Conservation (phyloP, 805 yeast genomes). For the Ogataea corticis region DNA sequence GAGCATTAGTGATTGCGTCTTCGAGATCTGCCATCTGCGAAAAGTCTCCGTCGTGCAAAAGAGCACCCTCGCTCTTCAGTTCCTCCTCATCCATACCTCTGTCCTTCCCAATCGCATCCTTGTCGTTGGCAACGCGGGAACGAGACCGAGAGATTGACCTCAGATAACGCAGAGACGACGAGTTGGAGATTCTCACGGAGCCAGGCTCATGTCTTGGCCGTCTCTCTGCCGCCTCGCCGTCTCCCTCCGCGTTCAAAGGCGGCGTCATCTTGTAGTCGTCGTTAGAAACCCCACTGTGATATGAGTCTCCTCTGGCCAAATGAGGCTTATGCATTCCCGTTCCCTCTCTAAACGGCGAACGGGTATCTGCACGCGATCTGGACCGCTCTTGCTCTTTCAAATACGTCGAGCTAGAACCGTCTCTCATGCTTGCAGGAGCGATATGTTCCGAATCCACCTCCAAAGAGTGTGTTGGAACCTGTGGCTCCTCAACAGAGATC, state of each 20-base stretch:
- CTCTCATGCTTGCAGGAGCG: conserved; percentile 48
- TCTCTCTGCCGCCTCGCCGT: conserved; percentile 36
- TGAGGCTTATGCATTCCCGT: conserved; percentile 50
- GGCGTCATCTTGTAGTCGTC: conserved; percentile 37
- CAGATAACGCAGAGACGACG: conserved; percentile 53
- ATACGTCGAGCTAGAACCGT: conserved; percentile 40
- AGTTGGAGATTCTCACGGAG: conserved; percentile 24
- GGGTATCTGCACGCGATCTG: conserved; percentile 18
- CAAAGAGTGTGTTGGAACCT: conserved; percentile 36
- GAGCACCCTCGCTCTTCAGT: conserved; percentile 57
- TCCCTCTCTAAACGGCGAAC: conserved; percentile 30
- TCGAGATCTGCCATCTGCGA: conserved; percentile 49
- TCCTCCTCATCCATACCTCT: conserved; percentile 35
- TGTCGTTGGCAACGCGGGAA: conserved; percentile 46
- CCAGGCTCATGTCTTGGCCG: conserved; percentile 40
- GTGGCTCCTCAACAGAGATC: conserved; percentile 20
- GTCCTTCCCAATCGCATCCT: conserved; percentile 33
- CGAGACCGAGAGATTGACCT: conserved; percentile 68
- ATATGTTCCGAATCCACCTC: conserved; percentile 40
- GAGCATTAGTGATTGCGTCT: conserved; percentile 49
- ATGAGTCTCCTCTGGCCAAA: conserved; percentile 77
- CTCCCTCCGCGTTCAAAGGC: conserved; percentile 36
- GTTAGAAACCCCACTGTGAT: conserved; percentile 55
- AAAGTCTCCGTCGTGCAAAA: conserved; percentile 50
- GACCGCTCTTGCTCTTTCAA: conserved; percentile 24